Evolutionary conservation across 768 basidiomycete genomes (phyloP), one percentile per base, ranked within the genome.

Genomic region (Lentinus tigrinus): DNA sequence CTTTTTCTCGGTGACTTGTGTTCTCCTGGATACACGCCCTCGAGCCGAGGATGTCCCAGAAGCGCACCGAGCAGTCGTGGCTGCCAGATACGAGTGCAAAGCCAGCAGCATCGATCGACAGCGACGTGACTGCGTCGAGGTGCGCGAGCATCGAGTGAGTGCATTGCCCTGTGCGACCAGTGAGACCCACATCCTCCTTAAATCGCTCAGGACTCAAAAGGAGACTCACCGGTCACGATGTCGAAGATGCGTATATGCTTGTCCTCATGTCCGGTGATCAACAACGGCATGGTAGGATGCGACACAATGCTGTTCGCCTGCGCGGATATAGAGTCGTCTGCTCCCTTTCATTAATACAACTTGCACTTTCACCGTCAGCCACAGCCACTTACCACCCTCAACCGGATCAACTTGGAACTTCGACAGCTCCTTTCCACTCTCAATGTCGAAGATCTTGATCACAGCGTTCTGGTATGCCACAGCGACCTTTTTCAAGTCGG

Each of bases 261-360:
- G 77, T 98, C 95, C 74, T 98, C 96, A 70, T 95, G 91, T 0
- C 87, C 97, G 24, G 92, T 89, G 5, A 96, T 85, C 39, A 98
- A 82, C 23, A 95, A 75, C 5, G 91, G 83, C 82, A 93, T 86
- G 2, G 91, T 94, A 8, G 94, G 94, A 76, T 97, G 94, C 38
- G 94, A 94, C 28, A 85, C 85, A 59, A 96, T 85, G 57, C 85
- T 81, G 73, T 95, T 97, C 61, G 93, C 87, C 70, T 95, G 93
- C 1, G 89, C 89, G 36, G 85, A 78, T 13, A 88, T 85, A 3
- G 84, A 89, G 66, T 95, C 94, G 88, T 71, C 47, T 58, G 48
- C 52, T 10, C 39, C 23, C 38, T 16, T 34, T 4, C 27, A 24
- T 57, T 16, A 52, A 39, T n/a, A 47, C 52, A 14, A 13, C n/a